phyloP scores from a whole-genome alignment of 306 rosid species.

The Corylus heterophylla region DNA sequence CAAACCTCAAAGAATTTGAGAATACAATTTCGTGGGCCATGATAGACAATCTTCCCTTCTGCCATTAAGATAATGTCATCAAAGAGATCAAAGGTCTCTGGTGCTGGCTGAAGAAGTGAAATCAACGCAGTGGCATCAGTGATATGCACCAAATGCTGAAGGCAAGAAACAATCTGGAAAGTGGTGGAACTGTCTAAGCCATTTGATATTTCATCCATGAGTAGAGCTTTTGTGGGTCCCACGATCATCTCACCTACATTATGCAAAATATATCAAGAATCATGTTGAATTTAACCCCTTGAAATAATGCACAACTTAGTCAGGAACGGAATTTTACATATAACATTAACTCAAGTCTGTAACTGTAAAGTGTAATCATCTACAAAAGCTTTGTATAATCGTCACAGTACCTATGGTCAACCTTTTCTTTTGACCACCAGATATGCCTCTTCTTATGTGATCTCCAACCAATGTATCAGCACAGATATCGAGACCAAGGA shows the following conservation, averaged over 20 bases:
- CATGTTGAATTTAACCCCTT: background rate
- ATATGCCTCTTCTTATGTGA: constrained; percentile 46
- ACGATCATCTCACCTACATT: constrained; percentile 47
- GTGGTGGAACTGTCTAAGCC: constrained; percentile 16
- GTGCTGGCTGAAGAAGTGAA: constrained; percentile 62
- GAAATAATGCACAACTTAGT: background rate
- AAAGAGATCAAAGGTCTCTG: constrained; percentile 50
- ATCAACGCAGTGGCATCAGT: constrained; percentile 27
- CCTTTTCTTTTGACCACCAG: constrained; percentile 55
- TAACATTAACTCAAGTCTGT: background rate
- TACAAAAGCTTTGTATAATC: background rate
- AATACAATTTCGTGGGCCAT: constrained; percentile 44
- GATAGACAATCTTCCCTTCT: constrained; percentile 46
- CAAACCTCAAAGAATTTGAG: constrained; percentile 43
- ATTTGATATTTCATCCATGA: constrained; percentile 15
- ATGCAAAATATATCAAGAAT: background rate
- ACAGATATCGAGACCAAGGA: constrained; percentile 52
- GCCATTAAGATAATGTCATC: constrained; percentile 50
- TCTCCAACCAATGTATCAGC: constrained; percentile 49
- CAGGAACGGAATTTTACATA: background rate
- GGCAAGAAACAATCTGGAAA: constrained; percentile 12
- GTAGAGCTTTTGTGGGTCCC: constrained; percentile 37
- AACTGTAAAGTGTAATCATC: background rate
- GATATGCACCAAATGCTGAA: background rate
- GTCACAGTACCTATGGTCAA: constrained; percentile 39